Conservation (phyloP, 2,329 filamentous ascomycete genomes). For the Botrytis paeoniae region DNA sequence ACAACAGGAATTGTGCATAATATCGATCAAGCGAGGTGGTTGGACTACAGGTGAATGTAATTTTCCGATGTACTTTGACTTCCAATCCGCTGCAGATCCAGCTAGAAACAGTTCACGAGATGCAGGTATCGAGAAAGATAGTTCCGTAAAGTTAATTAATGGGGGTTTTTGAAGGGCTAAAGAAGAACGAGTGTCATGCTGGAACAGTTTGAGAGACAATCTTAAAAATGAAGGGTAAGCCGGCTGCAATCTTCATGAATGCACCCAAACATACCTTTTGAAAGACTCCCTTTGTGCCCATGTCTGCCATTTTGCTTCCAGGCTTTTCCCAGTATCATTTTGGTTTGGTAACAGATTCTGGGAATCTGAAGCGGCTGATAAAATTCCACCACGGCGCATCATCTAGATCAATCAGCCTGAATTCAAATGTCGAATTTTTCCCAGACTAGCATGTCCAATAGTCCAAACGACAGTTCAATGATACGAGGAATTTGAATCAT, state of each 20-base stretch:
- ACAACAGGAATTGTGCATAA: not conserved
- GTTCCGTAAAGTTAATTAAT: not conserved
- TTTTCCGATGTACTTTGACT: not conserved
- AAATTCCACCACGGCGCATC: not conserved
- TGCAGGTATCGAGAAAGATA: not conserved
- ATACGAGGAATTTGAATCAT: not conserved
- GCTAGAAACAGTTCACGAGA: not conserved
- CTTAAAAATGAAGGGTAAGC: not conserved
- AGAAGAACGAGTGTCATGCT: not conserved
- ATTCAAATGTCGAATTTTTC: not conserved
- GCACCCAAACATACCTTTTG: not conserved
- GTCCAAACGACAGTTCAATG: not conserved
- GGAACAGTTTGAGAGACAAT: not conserved
- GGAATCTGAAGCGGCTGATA: not conserved
- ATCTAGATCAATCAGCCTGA: not conserved
- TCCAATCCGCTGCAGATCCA: not conserved
- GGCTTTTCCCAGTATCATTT: not conserved
- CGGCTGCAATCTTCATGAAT: not conserved
- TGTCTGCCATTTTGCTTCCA: constrained; percentile 5
- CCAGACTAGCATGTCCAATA: not conserved
- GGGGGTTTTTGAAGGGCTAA: not conserved
- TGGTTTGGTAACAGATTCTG: not conserved
- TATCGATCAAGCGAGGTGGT: not conserved
- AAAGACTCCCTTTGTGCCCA: constrained; percentile 6
- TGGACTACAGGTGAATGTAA: not conserved